Base-by-base conservation (phyloP, 2,329 filamentous ascomycete genomes). In the Fusarium protoensiforme region DNA sequence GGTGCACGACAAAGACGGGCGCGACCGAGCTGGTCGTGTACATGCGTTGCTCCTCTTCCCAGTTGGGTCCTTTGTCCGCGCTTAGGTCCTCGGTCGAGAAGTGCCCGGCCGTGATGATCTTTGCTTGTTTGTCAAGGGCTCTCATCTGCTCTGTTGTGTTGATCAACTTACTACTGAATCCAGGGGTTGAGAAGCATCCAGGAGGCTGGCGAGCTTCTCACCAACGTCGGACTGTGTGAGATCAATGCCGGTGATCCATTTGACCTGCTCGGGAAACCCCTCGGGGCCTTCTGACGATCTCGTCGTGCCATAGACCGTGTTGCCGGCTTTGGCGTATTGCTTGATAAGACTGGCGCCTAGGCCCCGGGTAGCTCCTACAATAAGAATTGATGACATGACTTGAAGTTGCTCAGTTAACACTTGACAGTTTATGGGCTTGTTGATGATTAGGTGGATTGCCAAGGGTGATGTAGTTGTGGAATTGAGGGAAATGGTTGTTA, bases 61-160 rank as follows among this genome's bases (percentile, higher is more conserved):
- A 94, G 69, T 91, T 87, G 0, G 91, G 92, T 2, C 90, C 85
- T 65, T 84, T 83, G 10, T 84, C 85, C 60, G 87, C 82, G 20
- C 75, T 77, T 66, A 93, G 90, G 69, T 90, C 87, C 75, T 94
- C 92, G 3, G 88, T 91, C 22, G 85, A 87, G 77, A 94, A 94
- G 79, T 92, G 90, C 9, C 92, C 92, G 0, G 92, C 92, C 4
- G 90, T 90, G 74, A 94, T 90, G 77, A 94, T 89, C 78, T 92
- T 67, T 64, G 18, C 39, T 59, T 67, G 41, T 81, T 62, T 31
- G 41, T 75, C 24, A 75, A 27, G 59, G 13, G 33, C 20, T 36
- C 20, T 51, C 22, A 54, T 27, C 20, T 51, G 22, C n/a, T 48
- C 29, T 58, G 36, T 20, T 58, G 36, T 53, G 10, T 29, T 36